Evolutionary conservation across 345 rosid genomes (phyloP), one percentile per base, ranked within the genome.

Genomic region (Cardiospermum halicacabum): DNA sequence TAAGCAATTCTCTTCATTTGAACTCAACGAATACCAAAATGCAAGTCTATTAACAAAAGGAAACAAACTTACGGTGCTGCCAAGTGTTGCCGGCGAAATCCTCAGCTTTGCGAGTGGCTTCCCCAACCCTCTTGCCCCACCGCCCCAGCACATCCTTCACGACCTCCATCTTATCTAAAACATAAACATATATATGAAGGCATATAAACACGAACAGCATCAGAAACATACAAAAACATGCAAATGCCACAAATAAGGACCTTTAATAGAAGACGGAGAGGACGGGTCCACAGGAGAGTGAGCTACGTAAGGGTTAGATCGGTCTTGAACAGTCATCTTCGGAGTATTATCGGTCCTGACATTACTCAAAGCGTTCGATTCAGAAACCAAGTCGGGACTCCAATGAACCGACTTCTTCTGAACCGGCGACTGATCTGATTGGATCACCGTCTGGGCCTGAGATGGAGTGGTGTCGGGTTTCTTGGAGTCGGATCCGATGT

Each of bases 341-440:
- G 60, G 42, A 62, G 30, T 22, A 27, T 59, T 49, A 62, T 72
- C 69, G 67, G 63, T 68, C 31, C 21, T 55, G 22, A 19, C 40
- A 55, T 15, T 21, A 19, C 22, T 42, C 69, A 72, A 24, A 48
- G 72, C 70, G 16, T 64, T 82, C 18, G 92, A 74, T 60, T 73
- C 83, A n/a, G 79, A 58, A 3, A 86, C 90, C 85, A 84, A 75
- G 31, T 81, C 85, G 64, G 92, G 84, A 71, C 85, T 86, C 96
- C 96, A 86, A 62, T 71, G 85, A 11, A 86, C 92, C 65, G 85
- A 81, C 66, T 89, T 89, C 78, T 73, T 81, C 67, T 58, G 71
- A 66, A 65, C 72, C 28, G 59, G 47, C 21, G 75, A n/a, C 13
- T 42, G 18, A 11, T 78, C 81, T 60, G 47, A 31, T 36, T 69